A percentile compares a stretch with the other conserved stretches of the same genome.
phyloP scores from a whole-genome alignment of 192 early-diverging fungal species.

The Backusella psychrophila region DNA sequence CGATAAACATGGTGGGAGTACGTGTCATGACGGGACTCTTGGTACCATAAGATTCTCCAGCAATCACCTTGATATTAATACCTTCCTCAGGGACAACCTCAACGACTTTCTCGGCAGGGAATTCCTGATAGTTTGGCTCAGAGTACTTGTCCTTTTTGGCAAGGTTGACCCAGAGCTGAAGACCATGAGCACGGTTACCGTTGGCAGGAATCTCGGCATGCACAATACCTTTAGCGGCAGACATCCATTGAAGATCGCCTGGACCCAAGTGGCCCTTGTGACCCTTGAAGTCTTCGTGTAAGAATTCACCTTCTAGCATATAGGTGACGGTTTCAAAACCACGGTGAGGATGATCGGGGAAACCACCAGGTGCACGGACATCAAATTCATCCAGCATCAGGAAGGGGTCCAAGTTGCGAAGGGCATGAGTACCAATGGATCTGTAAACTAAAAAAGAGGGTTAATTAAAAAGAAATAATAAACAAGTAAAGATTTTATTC shows the following conservation, averaged over 20 bases:
- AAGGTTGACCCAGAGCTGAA: slow-evolving; percentile 82
- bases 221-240: slow-evolving; percentile 46
- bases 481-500: not conserved
- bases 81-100: slow-evolving; percentile 51
- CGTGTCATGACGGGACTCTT: slow-evolving; percentile 69
- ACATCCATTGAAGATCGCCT: slow-evolving; percentile 76
- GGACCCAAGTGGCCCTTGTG: slow-evolving; percentile 67
- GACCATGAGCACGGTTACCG: slow-evolving; percentile 35
- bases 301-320: slow-evolving; percentile 61
- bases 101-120: slow-evolving; percentile 64
- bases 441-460: slow-evolving; percentile 58
- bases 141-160: slow-evolving; percentile 70
- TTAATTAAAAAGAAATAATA: not conserved
- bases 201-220: slow-evolving; percentile 72
- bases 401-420: slow-evolving; percentile 86
- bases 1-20: slow-evolving; percentile 79
- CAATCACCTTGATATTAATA: slow-evolving; percentile 78
- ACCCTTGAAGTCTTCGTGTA: slow-evolving; percentile 77
- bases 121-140: slow-evolving; percentile 71
- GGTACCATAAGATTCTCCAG: slow-evolving; percentile 75
- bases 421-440: slow-evolving; percentile 60
- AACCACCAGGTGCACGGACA: slow-evolving; percentile 43
- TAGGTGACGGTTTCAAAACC: slow-evolving; percentile 84
- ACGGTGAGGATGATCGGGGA: slow-evolving; percentile 73
- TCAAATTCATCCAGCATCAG: slow-evolving; percentile 78